Evolutionary conservation across 345 rosid genomes (phyloP), one percentile per base, ranked within the genome.

Genomic region (Sonneratia alba): DNA sequence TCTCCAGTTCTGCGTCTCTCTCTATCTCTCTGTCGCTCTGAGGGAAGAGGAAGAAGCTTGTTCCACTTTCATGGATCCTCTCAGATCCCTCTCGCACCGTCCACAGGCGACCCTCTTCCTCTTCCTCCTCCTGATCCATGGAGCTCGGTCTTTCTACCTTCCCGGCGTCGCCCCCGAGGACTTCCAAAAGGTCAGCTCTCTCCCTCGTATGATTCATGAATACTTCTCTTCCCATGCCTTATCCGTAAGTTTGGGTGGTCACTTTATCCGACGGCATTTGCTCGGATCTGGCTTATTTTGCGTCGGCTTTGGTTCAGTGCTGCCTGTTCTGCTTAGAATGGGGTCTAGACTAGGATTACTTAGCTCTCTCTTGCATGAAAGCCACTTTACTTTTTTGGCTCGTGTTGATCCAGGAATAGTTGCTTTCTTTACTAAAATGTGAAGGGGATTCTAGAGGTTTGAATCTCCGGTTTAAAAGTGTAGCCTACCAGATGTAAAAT

Each of bases 141-240:
- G 81, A 76, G 82, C 73, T 38, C 81, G 81, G 81, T 86, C 84
- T 83, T 94, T 94, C 87, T 94, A 94, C 82, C 98, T 94, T 75
- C 98, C 98, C 13, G 98, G 98, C 71, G 98, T 94, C 78, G 97
- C 96, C 61, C 98, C 98, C 69, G 84, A 86, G 82, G 97, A 94
- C 84, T 91, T 94, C 85, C 77, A 79, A 18, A 89, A 86, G 97
- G 98, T 91, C 59, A 24, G 47, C 1, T 37, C n/a, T 67, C 51
- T 45, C n/a, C 36, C 21, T 64, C 9, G 62, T 27, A 22, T 19
- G 59, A 53, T 19, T 55, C 22, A 22, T 3, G 27, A 14, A 5
- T 71, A 15, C 34, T 21, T 55, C 45, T 45, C 67, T 6, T 34
- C 49, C 19, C 6, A 6, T 22, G 2, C 16, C 15, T 5, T 55